These are phyloP conservation scores for Nyssa sinensis DNA, from an alignment of 148 eudicot genomes.

Conservation along the genomic window DNA sequence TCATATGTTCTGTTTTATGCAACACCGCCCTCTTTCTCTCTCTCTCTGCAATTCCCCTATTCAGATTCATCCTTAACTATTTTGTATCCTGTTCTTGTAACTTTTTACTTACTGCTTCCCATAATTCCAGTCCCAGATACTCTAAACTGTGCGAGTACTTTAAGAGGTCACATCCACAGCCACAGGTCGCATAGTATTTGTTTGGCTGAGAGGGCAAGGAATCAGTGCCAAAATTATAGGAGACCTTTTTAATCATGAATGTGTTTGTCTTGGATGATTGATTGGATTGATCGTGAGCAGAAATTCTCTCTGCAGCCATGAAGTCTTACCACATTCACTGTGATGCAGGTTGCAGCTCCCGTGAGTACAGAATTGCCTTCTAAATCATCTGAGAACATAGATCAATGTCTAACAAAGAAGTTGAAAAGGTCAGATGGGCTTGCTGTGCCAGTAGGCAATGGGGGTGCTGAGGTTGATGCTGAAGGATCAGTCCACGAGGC, in stretches of 20 bases:
- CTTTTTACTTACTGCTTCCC: not conserved
- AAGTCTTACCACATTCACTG: not conserved
- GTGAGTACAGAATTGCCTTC: constrained; percentile 35
- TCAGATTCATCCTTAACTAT: not conserved
- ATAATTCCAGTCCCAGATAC: not conserved
- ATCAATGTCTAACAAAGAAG: constrained; percentile 40
- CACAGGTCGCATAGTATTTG: not conserved
- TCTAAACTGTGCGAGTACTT: not conserved
- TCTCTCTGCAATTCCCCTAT: not conserved
- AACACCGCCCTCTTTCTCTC: not conserved
- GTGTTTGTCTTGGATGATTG: constrained; percentile 8
- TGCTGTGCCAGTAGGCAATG: constrained; percentile 32
- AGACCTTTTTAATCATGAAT: constrained; percentile 1
- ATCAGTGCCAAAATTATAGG: not conserved
- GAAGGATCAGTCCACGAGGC: constrained; percentile 31
- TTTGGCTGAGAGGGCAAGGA: not conserved
- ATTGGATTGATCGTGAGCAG: not conserved
- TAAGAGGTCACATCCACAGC: not conserved
- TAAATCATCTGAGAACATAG: constrained; percentile 33
- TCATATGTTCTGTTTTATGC: no score
- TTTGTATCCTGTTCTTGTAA: not conserved
- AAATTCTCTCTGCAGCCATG: not conserved
- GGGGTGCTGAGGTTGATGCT: constrained; percentile 35
- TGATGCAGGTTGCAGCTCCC: constrained; percentile 50
- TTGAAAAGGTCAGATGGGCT: constrained; percentile 36